Conservation (phyloP, 2,329 filamentous ascomycete genomes). For the Fusarium pseudograminearum region DNA sequence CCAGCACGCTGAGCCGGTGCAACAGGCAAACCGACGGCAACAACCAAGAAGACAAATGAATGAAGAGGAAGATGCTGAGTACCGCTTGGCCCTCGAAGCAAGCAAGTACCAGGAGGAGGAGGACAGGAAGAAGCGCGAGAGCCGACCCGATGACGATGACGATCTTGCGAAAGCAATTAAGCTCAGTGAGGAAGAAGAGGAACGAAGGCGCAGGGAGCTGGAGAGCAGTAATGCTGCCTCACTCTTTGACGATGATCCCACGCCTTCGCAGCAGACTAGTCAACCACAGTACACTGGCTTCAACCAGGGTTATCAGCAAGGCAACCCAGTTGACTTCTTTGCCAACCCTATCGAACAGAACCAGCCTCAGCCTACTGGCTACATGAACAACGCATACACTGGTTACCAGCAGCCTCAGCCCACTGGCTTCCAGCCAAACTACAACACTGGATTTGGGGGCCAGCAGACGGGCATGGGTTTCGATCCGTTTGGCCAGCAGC, state of each 20-base stretch:
- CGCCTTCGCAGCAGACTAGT: conserved; percentile 61
- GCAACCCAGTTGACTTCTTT: conserved; percentile 95
- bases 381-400: conserved; percentile 67
- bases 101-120: conserved; percentile 97
- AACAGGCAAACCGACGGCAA: conserved; percentile 52
- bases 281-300: conserved; percentile 87
- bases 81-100: conserved; percentile 89
- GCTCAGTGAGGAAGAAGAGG: conserved; percentile 94
- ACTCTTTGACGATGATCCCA: conserved; percentile 85
- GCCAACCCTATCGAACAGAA: conserved; percentile 88
- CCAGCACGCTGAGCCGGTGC: conserved; percentile 55
- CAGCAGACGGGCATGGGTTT: conserved; percentile 73
- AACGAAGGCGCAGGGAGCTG: conserved; percentile 84
- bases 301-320: conserved; percentile 98
- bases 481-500: conserved; percentile 73
- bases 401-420: conserved; percentile 61
- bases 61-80: conserved; percentile 91
- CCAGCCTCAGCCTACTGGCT: conserved; percentile 85
- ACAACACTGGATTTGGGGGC: conserved; percentile 73
- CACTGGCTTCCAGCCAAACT: conserved; percentile 69
- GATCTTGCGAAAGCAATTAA: conserved; percentile 95
- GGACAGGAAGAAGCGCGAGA: conserved; percentile 79
- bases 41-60: conserved; percentile 64
- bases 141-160: conserved; percentile 77
- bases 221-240: conserved; percentile 87